Evolutionary conservation across 805 yeast genomes (phyloP).

Genomic region (Yarrowia hollandica): DNA sequence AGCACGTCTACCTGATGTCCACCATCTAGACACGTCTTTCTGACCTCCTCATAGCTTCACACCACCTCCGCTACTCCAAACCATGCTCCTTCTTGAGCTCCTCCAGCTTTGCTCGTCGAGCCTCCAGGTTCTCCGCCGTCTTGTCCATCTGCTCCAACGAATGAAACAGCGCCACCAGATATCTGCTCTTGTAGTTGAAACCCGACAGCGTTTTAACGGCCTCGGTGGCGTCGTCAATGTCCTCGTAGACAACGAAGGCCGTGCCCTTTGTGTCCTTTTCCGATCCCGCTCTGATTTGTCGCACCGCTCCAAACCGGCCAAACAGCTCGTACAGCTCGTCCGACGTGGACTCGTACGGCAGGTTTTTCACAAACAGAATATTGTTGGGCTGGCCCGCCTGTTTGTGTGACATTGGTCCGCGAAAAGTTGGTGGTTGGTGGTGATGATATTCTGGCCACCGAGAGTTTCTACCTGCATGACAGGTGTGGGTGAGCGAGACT

Average conservation of each 20-base stretch:
- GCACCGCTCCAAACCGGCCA: constrained; percentile 56
- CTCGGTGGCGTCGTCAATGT: constrained; percentile 48
- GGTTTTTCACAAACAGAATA: constrained; percentile 55
- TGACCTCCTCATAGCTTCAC: neutral
- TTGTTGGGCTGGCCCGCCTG: constrained; percentile 38
- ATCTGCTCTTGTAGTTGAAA: constrained; percentile 58
- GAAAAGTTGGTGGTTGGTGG: neutral
- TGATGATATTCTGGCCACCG: neutral
- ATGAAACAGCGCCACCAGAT: constrained; percentile 53
- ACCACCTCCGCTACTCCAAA: too few relatives aligned
- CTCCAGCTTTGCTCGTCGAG: constrained; percentile 38
- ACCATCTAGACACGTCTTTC: neutral
- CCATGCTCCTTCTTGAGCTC: constrained; percentile 36
- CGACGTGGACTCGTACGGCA: constrained; percentile 53
- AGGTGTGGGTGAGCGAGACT: too few relatives aligned
- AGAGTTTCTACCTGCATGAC: neutral
- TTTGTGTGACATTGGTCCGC: constrained; percentile 15
- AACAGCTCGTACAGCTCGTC: constrained; percentile 53
- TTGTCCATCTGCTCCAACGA: constrained; percentile 45
- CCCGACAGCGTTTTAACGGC: constrained; percentile 62
- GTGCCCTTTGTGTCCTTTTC: constrained; percentile 50
- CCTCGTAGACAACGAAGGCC: constrained; percentile 56
- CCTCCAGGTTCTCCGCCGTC: constrained; percentile 40
- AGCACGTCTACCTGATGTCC: neutral
- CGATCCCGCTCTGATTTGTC: constrained; percentile 53